Conservation (phyloP, 495 filamentous ascomycete species). For the Parachaetomium inaequale region DNA sequence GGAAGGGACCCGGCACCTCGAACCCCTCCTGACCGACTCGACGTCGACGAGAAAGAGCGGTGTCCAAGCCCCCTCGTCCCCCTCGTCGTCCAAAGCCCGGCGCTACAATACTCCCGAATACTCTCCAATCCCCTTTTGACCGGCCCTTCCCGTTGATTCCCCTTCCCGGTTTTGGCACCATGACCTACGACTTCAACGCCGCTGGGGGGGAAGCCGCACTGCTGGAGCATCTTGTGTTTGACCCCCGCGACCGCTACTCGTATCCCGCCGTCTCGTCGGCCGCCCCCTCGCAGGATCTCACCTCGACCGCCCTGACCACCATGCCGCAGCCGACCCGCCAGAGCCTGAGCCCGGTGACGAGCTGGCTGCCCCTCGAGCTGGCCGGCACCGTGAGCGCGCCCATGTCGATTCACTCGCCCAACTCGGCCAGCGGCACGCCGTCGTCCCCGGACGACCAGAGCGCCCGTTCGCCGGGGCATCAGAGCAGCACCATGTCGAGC, state of each 20-base stretch:
- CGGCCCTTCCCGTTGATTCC: conserved; percentile 21
- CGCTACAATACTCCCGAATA: conserved; percentile 32
- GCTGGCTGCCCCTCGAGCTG: conserved; percentile 48
- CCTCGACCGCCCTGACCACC: conserved; percentile 44
- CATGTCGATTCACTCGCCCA: conserved; percentile 40
- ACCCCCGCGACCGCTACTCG: conserved; percentile 50
- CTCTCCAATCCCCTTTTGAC: conserved; percentile 31
- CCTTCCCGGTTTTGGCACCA: conserved; percentile 35
- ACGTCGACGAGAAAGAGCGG: conserved; percentile 35
- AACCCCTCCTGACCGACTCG: conserved; percentile 38
- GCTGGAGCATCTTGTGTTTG: conserved; percentile 52
- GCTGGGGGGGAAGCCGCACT: conserved; percentile 49
- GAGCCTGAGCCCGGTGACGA: conserved; percentile 38
- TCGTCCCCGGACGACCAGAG: conserved; percentile 47
- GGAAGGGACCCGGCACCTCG: conserved; percentile 23
- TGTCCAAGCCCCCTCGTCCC: conserved; percentile 24
- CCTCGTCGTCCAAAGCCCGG: conserved; percentile 20
- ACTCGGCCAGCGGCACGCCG: conserved; percentile 38
- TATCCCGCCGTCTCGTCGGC: conserved; percentile 44
- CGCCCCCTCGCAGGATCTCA: conserved; percentile 41
- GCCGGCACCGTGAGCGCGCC: conserved; percentile 32
- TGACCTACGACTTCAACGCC: conserved; percentile 56
- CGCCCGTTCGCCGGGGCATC: conserved; percentile 41
- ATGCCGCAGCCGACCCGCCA: conserved; percentile 39
- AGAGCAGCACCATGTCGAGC: conserved; percentile 40